Conservation (phyloP, 257 asterid genomes). For the Solanum piurae region DNA sequence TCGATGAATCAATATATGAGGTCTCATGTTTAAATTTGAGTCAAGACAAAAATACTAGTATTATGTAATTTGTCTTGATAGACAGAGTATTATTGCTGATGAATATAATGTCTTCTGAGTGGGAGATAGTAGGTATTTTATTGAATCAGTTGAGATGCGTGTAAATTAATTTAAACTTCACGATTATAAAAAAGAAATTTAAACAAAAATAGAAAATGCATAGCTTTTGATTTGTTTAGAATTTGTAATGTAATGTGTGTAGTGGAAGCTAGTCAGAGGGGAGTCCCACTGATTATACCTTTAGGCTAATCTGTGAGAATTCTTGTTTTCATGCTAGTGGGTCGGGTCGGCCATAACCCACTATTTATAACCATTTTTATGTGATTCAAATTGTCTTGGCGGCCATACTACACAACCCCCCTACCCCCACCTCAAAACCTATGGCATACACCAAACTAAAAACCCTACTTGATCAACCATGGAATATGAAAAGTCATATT, state of each 20-base stretch:
- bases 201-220: neutral
- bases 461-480: neutral
- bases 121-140: neutral
- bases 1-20: neutral
- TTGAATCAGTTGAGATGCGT: neutral
- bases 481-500: neutral
- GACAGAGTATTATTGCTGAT: neutral
- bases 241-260: neutral
- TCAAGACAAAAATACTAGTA: neutral
- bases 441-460: neutral
- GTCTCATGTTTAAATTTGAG: neutral
- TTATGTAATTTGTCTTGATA: neutral
- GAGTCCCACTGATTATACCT: slow-evolving; percentile 17
- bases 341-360: neutral
- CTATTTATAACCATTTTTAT: neutral
- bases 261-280: slow-evolving; percentile 18
- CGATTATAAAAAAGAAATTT: neutral
- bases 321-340: neutral
- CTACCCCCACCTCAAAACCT: neutral
- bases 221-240: neutral
- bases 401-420: neutral
- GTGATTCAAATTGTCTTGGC: neutral
- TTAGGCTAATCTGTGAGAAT: slow-evolving; percentile 21
- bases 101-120: no score
- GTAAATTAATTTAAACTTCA: neutral